Conservation (phyloP, 192 early-diverging fungal species). For the Globomyces pollinis-pini region DNA sequence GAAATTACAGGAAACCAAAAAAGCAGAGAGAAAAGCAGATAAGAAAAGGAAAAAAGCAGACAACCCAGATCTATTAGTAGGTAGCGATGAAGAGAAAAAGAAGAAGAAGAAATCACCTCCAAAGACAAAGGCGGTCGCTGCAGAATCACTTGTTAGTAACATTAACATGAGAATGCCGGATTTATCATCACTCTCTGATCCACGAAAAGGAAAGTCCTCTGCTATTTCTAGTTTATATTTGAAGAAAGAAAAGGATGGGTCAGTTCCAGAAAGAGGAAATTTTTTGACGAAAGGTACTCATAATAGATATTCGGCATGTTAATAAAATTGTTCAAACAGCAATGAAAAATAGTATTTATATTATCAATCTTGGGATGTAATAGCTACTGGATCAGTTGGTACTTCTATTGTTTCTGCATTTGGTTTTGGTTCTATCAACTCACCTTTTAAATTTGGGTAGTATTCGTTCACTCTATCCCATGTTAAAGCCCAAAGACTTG, state of each 20-base stretch:
- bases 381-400: too few species aligned
- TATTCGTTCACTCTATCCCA: conserved; percentile 58
- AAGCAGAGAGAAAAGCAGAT: conserved; percentile 28
- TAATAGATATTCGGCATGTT: conserved; percentile 36
- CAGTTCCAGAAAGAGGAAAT: conserved; percentile 21
- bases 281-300: conserved; percentile 44
- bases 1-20: conserved; percentile 30
- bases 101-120: conserved; percentile 13
- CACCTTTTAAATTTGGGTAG: conserved; percentile 58
- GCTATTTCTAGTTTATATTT: background rate
- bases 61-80: conserved; percentile 1
- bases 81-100: conserved; percentile 15
- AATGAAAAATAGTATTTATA: too few species aligned
- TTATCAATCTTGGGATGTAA: too few species aligned
- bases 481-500: conserved; percentile 62
- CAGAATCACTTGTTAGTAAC: too few species aligned
- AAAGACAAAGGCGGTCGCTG: conserved; percentile 8
- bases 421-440: conserved; percentile 36
- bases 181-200: too few species aligned
- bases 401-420: background rate
- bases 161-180: conserved; percentile 46
- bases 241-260: conserved; percentile 8
- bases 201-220: too few species aligned
- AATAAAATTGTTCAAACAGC: too few species aligned
- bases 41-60: conserved; percentile 30